Base-by-base conservation (phyloP, 2,329 filamentous ascomycete species). In the Myriosclerotinia curreyana region DNA sequence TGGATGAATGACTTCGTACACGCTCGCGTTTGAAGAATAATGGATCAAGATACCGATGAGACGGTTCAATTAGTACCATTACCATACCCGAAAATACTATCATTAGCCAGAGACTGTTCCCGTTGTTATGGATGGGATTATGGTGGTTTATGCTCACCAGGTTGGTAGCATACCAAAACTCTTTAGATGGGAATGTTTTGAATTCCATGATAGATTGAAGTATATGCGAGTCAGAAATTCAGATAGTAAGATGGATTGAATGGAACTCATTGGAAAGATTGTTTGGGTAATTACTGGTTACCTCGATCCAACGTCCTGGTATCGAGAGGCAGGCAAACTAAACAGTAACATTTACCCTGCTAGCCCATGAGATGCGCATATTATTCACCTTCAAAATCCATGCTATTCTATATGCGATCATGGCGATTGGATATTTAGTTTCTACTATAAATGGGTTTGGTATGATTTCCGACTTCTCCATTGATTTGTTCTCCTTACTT, bases 401-500 rank as follows among this genome's bases (percentile, higher is more conserved):
- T 31, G 28, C 28, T 5, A 31, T 31, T 31, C 28, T 78, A 12
- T 78, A 77, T 68, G 64, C 73, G 3, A 77, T 78, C 67, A 77
- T 78, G 76, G 71, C 67, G 2, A 67, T 78, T 58, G 75, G 76
- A 20, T 79, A 78, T 64, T 69, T 79, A 15, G 75, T 78, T 66
- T 81, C 79, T 31, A 83, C 81, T 11, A 80, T 82, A 78, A 84
- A 84, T 71, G 83, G 83, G 36, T 86, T 82, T 67, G 72, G 72
- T 75, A 68, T 46, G 64, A 31, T 5, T 31, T 5, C 28, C 4
- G 28, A 31, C 5, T 31, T 31, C 6, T 31, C 28, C 28, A 31
- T 31, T 31, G 6, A 31, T 5, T 31, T 31, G 28, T 31, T 6
- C 5, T 31, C 28, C 66, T 40, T 34, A n/a, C n/a, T n/a, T n/a